Evolutionary conservation across 176 grass and related monocot genomes (phyloP), one percentile per base, ranked within the genome.

Genomic region (Triticum monococcum): DNA sequence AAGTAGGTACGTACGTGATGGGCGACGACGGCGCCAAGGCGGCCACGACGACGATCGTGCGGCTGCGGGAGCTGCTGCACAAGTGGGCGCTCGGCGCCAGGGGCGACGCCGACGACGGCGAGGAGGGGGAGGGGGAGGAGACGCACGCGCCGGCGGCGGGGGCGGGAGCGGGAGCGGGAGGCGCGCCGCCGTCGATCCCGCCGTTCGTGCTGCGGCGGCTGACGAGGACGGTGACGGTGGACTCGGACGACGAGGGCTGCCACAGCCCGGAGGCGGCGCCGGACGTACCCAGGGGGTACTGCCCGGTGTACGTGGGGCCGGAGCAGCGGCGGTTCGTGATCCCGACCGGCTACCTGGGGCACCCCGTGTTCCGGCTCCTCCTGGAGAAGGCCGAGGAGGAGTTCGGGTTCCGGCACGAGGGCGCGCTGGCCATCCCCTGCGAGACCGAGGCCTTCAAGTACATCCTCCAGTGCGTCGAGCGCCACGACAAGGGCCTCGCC

Each of bases 251-350:
- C 71, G 93, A 95, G 84, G 59, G 86, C 70, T 95, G 88, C 93
- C 80, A 89, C 1, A 91, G 93, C 80, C 90, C 93, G 36, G 86
- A 95, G 83, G 61, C 60, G 35, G 86, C 89, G 28, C 79, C 89
- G 79, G 89, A 96, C 65, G 91, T 93, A 16, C 92, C 89, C 0
- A 79, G 68, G 12, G 92, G 90, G 0, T 94, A 92, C 82, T 94
- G 88, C 84, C 90, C 92, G 2, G 88, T 94, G 62, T 97, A 89
- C 67, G 91, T 93, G 8, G 91, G 91, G 63, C 74, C 59, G 1
- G 91, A 92, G 81, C 89, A 91, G 62, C 86, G 86, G n/a, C 91
- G 96, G 81, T 98, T 98, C 78, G 96, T 98, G 35, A 94, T 98
- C 82, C 96, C 93, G 31, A 93, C 88, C 8, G 84, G 83, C 60